Evolutionary conservation across 768 basidiomycete genomes (phyloP).

Genomic region (Suillus lakei): DNA sequence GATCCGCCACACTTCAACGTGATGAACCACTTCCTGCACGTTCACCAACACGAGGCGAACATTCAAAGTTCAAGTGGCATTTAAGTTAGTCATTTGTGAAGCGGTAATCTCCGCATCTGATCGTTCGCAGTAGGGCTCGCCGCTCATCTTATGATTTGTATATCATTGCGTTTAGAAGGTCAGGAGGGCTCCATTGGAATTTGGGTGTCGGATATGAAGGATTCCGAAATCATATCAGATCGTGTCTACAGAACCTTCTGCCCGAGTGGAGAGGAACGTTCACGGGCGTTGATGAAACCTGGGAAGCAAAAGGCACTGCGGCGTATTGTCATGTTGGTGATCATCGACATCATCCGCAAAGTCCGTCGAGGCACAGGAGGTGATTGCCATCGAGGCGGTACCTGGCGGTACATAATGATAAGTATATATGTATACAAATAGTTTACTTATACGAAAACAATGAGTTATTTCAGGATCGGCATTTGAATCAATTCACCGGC

Average conservation of each 20-base stretch:
- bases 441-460: not conserved
- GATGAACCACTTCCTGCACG: not conserved
- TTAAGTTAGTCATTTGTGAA: not conserved
- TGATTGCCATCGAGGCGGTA: not conserved
- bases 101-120: not conserved
- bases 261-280: not conserved
- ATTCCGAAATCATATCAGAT: not conserved
- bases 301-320: not conserved
- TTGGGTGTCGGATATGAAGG: not conserved
- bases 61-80: not conserved
- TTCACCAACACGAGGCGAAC: constrained; percentile 4
- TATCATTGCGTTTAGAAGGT: not conserved
- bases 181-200: not conserved
- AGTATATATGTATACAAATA: not conserved
- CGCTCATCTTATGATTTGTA: not conserved
- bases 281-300: not conserved
- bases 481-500: not conserved
- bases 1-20: not conserved
- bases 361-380: not conserved
- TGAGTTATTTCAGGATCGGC: not conserved
- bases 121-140: not conserved
- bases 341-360: not conserved
- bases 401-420: not conserved
- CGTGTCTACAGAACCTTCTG: not conserved
- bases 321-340: not conserved